A percentile compares a stretch with the other conserved stretches of the same genome.
Evolutionary conservation across 495 filamentous ascomycete genomes (phyloP).

Genomic region (Cercophora newfieldiana): DNA sequence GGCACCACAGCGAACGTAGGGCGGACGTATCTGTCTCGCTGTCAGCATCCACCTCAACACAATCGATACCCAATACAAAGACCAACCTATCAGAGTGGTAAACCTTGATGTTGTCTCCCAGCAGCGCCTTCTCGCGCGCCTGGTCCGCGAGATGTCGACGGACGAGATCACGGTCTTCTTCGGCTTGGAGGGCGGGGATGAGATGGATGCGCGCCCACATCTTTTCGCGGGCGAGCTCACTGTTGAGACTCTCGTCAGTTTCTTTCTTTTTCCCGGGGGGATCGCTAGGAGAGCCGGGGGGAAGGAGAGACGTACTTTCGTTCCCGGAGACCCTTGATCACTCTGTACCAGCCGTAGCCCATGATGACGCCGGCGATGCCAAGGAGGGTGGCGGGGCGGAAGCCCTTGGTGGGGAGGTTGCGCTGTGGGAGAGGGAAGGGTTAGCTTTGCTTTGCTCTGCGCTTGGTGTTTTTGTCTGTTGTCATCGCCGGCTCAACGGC

Average conservation of each 20-base stretch:
- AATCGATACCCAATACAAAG: conserved; percentile 1
- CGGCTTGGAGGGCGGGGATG: conserved; percentile 88
- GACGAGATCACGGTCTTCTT: conserved; percentile 93
- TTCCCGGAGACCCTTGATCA: conserved; percentile 76
- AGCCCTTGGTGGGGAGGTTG: conserved; percentile 89
- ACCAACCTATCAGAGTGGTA: conserved; percentile 88
- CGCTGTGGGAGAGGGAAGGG: conserved; percentile 53
- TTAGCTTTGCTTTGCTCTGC: conserved; percentile 16
- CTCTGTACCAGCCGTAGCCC: conserved; percentile 85
- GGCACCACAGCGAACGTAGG: conserved; percentile 69
- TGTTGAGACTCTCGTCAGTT: background rate
- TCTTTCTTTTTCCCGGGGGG: background rate
- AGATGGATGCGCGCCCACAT: conserved; percentile 95
- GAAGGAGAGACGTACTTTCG: conserved; percentile 66
- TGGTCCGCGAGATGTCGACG: conserved; percentile 80
- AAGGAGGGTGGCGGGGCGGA: conserved; percentile 78
- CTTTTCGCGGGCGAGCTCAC: conserved; percentile 93
- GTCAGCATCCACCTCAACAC: conserved; percentile 13
- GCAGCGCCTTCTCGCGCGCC: conserved; percentile 82
- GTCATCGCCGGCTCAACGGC: too few relatives aligned
- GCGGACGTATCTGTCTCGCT: conserved; percentile 60
- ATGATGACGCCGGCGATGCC: conserved; percentile 71
- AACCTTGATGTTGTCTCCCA: conserved; percentile 74
- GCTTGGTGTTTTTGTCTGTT: background rate
- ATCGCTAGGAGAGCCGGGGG: background rate